Conservation (phyloP, 805 yeast genomes). For the Yarrowia sp. region DNA sequence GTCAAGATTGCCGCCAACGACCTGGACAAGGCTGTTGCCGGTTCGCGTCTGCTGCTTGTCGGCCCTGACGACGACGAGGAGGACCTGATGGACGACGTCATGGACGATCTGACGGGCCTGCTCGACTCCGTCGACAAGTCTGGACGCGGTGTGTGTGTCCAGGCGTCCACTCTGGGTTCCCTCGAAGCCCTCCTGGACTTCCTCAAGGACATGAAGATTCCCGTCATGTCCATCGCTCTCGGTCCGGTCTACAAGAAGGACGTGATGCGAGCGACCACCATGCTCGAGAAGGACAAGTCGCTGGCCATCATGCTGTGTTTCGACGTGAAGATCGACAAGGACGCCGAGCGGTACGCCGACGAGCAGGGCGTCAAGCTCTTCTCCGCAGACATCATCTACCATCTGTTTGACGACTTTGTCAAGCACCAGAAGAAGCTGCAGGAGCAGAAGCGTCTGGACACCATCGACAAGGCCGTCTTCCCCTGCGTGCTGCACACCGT, state of each 20-base stretch:
- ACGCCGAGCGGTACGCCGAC: conserved; percentile 96
- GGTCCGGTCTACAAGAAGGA: conserved; percentile 99
- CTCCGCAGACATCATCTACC: conserved; percentile 95
- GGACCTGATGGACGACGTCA: conserved; percentile 94
- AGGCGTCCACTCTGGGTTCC: conserved; percentile 97
- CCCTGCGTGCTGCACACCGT: conserved; percentile 94
- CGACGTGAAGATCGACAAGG: conserved; percentile 95
- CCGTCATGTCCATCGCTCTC: conserved; percentile 96
- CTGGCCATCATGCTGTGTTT: conserved; percentile 97
- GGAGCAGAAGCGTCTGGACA: conserved; percentile 87
- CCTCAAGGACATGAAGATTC: conserved; percentile 97
- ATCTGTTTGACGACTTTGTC: conserved; percentile 89
- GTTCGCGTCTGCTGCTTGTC: conserved; percentile 91
- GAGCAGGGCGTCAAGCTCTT: conserved; percentile 90
- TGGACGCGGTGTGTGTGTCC: conserved; percentile 97
- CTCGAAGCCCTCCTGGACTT: conserved; percentile 94
- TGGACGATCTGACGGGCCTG: conserved; percentile 95
- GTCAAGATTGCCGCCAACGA: conserved; percentile 98
- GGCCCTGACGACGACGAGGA: conserved; percentile 98
- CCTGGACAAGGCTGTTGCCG: conserved; percentile 97
- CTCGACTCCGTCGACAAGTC: conserved; percentile 91
- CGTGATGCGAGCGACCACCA: conserved; percentile 94
- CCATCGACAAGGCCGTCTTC: conserved; percentile 83
- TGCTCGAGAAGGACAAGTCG: conserved; percentile 96
- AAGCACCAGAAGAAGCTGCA: conserved; percentile 85